Evolutionary conservation across 1,139 yeast genomes (phyloP).

Genomic region (Pichia sp.): DNA sequence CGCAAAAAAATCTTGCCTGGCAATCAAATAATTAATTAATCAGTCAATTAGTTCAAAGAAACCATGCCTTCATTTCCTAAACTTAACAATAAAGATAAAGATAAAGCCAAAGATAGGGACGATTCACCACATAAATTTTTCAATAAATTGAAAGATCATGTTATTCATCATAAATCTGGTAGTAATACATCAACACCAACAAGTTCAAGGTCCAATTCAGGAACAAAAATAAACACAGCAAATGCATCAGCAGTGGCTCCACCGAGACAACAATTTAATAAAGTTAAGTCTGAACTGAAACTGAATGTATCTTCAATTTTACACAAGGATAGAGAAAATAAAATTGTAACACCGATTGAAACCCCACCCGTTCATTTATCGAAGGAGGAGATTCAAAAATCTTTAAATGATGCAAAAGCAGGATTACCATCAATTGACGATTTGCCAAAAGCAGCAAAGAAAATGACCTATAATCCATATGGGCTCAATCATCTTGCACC

Average conservation of each 20-base stretch:
- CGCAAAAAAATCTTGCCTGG: not conserved
- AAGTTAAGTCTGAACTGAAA: not conserved
- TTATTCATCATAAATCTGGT: conserved; percentile 1
- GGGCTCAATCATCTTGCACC: conserved; percentile 22
- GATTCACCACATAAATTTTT: conserved; percentile 7
- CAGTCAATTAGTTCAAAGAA: not conserved
- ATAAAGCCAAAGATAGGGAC: conserved; percentile 1
- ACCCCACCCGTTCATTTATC: conserved; percentile 3
- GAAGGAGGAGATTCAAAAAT: conserved; percentile 12
- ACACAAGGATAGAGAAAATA: not conserved
- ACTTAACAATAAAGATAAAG: not conserved
- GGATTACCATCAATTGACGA: conserved; percentile 28
- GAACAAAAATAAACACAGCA: not conserved
- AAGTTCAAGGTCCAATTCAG: conserved; percentile 1
- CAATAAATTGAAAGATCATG: conserved; percentile 9
- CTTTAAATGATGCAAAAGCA: conserved; percentile 13
- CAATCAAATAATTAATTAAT: no score
- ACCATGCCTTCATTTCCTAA: not conserved
- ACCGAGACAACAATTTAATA: not conserved
- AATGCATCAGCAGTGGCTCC: not conserved
- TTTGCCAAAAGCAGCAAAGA: conserved; percentile 17
- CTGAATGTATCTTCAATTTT: not conserved
- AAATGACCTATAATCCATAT: conserved; percentile 29
- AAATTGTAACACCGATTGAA: not conserved
- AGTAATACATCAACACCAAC: not conserved